Conservation (phyloP, 73 alveolate genomes). For the Paramecium octaurelia region DNA sequence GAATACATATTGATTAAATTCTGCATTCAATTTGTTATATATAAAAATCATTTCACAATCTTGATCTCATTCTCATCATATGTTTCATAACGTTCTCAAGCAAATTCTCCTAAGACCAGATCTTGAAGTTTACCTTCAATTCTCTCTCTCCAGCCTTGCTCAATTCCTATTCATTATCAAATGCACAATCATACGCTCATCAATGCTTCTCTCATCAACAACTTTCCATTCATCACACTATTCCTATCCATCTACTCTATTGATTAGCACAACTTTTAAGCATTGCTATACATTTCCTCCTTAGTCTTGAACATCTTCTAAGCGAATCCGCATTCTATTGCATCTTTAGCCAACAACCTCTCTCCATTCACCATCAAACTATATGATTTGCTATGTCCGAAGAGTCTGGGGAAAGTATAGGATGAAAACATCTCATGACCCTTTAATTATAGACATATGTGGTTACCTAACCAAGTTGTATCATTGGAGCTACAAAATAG, state of each 20-base stretch:
- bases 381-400: not conserved
- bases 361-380: not conserved
- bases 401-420: not conserved
- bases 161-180: not conserved
- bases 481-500: constrained; percentile 47
- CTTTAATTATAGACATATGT: not conserved
- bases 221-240: not conserved
- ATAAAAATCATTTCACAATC: not conserved
- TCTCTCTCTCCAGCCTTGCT: not conserved
- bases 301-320: not conserved
- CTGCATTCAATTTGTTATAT: not conserved
- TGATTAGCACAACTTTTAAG: not conserved
- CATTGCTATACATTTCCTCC: not conserved
- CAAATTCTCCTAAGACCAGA: not conserved
- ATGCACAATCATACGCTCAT: not conserved
- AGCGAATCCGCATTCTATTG: constrained; percentile 9
- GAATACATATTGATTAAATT: not conserved
- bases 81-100: not conserved
- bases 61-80: not conserved
- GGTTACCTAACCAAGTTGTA: not conserved
- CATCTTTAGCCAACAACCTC: not conserved
- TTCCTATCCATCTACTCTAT: not conserved
- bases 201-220: not conserved
- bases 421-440: constrained; percentile 21
- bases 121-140: not conserved